phyloP scores from a whole-genome alignment of 2,329 filamentous ascomycete species.

The Ophiostoma quercus region DNA sequence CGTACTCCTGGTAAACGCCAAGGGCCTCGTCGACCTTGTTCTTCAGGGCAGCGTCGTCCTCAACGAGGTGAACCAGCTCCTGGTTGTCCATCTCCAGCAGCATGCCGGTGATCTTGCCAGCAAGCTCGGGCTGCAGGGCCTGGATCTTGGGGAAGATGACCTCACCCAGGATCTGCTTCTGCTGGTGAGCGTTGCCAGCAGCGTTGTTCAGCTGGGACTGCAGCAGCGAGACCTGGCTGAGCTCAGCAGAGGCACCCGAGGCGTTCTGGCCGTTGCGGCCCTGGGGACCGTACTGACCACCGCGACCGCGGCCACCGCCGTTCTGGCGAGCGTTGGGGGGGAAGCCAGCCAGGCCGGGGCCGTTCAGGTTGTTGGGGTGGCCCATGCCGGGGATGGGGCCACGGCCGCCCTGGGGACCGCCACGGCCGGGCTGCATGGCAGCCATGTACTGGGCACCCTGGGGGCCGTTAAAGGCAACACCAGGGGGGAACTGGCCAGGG shows the following conservation, averaged over 20 bases:
- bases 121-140: constrained; percentile 86
- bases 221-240: constrained; percentile 43
- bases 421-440: constrained; percentile 67
- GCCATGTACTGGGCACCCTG: constrained; percentile 74
- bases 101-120: constrained; percentile 99
- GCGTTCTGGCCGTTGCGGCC: constrained; percentile 42
- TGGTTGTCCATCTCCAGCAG: constrained; percentile 97
- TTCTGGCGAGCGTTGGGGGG: constrained; percentile 51
- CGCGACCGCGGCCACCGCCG: constrained; percentile 40
- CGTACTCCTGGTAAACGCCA: constrained; percentile 95
- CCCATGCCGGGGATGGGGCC: constrained; percentile 63
- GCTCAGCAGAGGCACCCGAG: constrained; percentile 30
- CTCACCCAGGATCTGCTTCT: constrained; percentile 99
- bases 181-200: constrained; percentile 58
- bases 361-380: constrained; percentile 52
- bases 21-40: constrained; percentile 97
- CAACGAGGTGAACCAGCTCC: constrained; percentile 90
- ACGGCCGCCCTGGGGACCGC: constrained; percentile 58
- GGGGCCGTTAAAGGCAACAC: constrained; percentile 67
- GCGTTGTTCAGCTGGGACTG: constrained; percentile 54
- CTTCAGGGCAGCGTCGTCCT: constrained; percentile 82
- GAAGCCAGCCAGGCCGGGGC: constrained; percentile 52
- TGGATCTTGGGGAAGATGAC: constrained; percentile 98
- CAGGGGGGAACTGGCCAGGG: constrained; percentile 73
- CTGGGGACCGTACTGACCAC: constrained; percentile 42